Evolutionary conservation across 2,329 filamentous ascomycete species (phyloP).

Genomic region (Neurospora sp.): DNA sequence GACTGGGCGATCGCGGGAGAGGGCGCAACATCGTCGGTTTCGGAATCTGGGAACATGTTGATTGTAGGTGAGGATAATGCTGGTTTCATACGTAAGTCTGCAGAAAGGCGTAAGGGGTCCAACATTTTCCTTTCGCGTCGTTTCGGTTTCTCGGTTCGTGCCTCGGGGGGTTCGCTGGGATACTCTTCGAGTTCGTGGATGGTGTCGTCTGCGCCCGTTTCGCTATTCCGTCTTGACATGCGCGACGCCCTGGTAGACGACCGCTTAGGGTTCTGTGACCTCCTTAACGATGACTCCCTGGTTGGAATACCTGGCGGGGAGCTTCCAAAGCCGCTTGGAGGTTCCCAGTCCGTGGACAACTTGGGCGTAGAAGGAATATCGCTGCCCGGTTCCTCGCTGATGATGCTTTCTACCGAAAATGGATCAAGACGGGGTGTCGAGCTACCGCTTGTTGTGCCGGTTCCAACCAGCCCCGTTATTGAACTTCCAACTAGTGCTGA

Average conservation of each 20-base stretch:
- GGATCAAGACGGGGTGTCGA: slow-evolving; percentile 33
- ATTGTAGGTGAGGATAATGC: slow-evolving; percentile 11
- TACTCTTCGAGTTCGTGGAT: slow-evolving; percentile 22
- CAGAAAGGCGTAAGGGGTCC: slow-evolving; percentile 15
- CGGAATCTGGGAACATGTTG: slow-evolving; percentile 22
- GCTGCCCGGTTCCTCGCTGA: slow-evolving; percentile 44
- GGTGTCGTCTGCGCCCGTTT: slow-evolving; percentile 28
- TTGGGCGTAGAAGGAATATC: slow-evolving; percentile 13
- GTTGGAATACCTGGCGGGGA: slow-evolving; percentile 50
- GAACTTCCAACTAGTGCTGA: not conserved
- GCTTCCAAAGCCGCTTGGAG: not conserved
- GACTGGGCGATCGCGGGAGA: slow-evolving; percentile 59
- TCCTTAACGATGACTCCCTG: slow-evolving; percentile 59
- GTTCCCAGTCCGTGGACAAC: not conserved
- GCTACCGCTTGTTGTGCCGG: slow-evolving; percentile 18
- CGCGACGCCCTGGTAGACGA: slow-evolving; percentile 40
- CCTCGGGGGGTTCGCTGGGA: slow-evolving; percentile 4
- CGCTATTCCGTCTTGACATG: slow-evolving; percentile 38
- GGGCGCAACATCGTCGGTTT: slow-evolving; percentile 56
- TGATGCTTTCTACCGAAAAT: slow-evolving; percentile 42
- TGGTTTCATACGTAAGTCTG: slow-evolving; percentile 10
- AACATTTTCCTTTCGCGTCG: slow-evolving; percentile 3
- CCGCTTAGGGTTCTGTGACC: slow-evolving; percentile 42
- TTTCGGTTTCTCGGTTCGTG: slow-evolving; percentile 9
- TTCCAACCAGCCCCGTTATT: slow-evolving; percentile 23